Percentiles rank a stretch among this genome's conserved stretches.
These are phyloP conservation scores for Elongisporangium senticosum DNA, from an alignment of 352 stramenopile species.

Conservation along the genomic window DNA sequence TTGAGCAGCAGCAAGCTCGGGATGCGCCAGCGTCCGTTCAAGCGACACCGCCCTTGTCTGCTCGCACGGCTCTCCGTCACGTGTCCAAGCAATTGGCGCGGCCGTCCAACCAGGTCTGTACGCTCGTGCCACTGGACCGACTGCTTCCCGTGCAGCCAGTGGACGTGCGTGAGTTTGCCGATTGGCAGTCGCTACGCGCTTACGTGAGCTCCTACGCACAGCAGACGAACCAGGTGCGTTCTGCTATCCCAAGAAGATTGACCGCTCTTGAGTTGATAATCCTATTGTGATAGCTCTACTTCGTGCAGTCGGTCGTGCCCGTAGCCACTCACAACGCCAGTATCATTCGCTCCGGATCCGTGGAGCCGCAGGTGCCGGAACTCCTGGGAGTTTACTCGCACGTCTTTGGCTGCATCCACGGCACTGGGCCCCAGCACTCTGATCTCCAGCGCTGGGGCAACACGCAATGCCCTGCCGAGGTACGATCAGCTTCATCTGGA, in stretches of 20 bases:
- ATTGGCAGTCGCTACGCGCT: not conserved
- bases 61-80: not conserved
- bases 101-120: not conserved
- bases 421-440: not conserved
- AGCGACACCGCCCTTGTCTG: not conserved
- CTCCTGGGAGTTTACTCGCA: not conserved
- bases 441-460: not conserved
- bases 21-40: not conserved
- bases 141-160: not conserved
- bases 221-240: not conserved
- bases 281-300: not conserved
- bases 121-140: not conserved
- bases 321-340: not conserved
- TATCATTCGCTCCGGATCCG: not conserved
- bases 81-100: not conserved
- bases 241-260: too few relatives aligned
- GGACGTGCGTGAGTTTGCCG: not conserved
- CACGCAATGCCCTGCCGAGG: not conserved
- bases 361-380: not conserved
- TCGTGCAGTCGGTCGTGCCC: not conserved
- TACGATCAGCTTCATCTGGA: not conserved
- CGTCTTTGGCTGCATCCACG: not conserved
- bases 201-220: not conserved
- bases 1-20: not conserved
- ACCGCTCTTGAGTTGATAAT: too few relatives aligned